Evolutionary conservation across 352 stramenopile genomes (phyloP).

Genomic region (Chrysophaeum taylorii): DNA sequence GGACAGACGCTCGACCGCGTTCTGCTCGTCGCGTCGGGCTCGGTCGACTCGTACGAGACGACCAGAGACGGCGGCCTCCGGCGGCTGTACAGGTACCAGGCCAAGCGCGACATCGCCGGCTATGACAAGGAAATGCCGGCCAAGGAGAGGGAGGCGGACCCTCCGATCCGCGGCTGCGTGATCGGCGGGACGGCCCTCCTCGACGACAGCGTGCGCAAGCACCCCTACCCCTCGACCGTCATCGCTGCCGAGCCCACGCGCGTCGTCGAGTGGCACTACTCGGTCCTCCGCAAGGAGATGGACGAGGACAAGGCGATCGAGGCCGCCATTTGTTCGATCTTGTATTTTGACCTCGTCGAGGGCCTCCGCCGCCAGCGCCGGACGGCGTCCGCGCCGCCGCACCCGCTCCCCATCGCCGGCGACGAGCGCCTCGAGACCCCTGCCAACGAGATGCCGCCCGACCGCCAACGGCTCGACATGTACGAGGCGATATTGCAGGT

Average conservation of each 20-base stretch:
- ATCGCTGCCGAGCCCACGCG: background rate
- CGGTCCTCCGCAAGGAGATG: background rate
- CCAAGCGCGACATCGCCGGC: background rate
- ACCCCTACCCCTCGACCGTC: background rate
- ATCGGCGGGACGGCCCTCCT: slow-evolving; percentile 3
- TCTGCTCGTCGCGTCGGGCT: background rate
- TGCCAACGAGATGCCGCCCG: background rate
- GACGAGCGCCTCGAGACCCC: background rate
- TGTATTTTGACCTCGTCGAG: slow-evolving; percentile 11
- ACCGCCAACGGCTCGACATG: background rate
- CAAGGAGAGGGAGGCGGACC: background rate
- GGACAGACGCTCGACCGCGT: background rate
- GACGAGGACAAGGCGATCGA: slow-evolving; percentile 1
- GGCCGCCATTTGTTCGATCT: background rate
- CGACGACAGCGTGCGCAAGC: background rate
- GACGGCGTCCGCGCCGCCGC: background rate
- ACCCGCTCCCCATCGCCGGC: background rate
- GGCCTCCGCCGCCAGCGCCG: background rate
- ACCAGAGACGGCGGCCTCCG: background rate
- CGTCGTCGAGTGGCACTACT: background rate
- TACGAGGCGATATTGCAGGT: no score
- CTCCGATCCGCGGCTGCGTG: slow-evolving; percentile 6
- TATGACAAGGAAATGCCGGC: background rate
- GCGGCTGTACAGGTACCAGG: background rate
- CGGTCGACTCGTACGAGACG: slow-evolving; percentile 7